A percentile compares a stretch with the other conserved stretches of the same genome.
phyloP scores from a whole-genome alignment of 495 filamentous ascomycete species.

The Aspergillus olivimuriae region DNA sequence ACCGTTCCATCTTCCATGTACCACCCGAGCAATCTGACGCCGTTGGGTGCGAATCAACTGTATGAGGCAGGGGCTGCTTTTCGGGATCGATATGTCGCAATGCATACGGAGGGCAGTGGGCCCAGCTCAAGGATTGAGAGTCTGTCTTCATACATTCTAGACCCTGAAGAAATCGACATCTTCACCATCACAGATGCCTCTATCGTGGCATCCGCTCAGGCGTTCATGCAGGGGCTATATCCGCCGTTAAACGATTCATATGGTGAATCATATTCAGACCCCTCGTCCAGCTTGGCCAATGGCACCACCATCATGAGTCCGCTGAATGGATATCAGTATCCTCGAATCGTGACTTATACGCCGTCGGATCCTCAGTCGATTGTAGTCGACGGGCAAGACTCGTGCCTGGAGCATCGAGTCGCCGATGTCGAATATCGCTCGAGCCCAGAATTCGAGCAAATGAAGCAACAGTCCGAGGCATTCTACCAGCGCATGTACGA shows the following conservation, averaged over 20 bases:
- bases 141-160: constrained; percentile 37
- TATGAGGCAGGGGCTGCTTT: constrained; percentile 55
- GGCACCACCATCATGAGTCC: constrained; percentile 51
- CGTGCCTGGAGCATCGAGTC: constrained; percentile 43
- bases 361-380: constrained; percentile 47
- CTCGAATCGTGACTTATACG: constrained; percentile 49
- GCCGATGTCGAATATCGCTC: constrained; percentile 31
- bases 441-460: constrained; percentile 30
- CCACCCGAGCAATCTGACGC: constrained; percentile 50
- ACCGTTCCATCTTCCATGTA: constrained; percentile 54
- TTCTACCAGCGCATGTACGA: constrained; percentile 47
- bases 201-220: constrained; percentile 55
- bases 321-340: constrained; percentile 69
- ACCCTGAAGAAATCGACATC: constrained; percentile 41
- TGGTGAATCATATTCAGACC: constrained; percentile 32
- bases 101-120: constrained; percentile 28
- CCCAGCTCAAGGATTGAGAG: constrained; percentile 32
- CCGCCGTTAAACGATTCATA: constrained; percentile 50
- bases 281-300: constrained; percentile 48
- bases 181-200: constrained; percentile 42
- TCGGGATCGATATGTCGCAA: constrained; percentile 50
- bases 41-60: constrained; percentile 63
- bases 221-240: constrained; percentile 78
- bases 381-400: constrained; percentile 51
- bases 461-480: constrained; percentile 28